These are phyloP conservation scores for Hypoxylon sp. DNA, from an alignment of 2,329 filamentous ascomycete genomes.

Conservation along the genomic window DNA sequence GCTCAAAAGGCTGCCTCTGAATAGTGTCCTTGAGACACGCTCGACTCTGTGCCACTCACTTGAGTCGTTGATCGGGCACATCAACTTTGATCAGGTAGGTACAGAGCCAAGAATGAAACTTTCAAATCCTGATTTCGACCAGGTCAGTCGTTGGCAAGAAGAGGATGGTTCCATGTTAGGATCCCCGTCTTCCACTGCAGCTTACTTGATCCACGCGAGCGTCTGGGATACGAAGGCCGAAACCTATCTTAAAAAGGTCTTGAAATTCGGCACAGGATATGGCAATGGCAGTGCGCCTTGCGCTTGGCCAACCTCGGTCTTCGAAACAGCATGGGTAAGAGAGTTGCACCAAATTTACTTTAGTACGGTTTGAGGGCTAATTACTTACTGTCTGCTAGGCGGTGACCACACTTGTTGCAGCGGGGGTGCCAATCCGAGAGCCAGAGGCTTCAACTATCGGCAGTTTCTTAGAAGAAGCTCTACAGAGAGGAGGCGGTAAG, in stretches of 20 bases:
- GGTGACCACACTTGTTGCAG: conserved; percentile 4
- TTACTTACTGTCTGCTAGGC: neutral
- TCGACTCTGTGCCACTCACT: conserved; percentile 18
- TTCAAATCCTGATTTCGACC: neutral
- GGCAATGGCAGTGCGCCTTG: conserved; percentile 16
- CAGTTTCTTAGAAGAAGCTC: neutral
- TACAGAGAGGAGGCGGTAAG: neutral
- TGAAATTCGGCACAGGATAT: neutral
- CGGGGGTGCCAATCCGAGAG: conserved; percentile 2
- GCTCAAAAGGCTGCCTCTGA: conserved; percentile 1
- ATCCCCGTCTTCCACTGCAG: conserved; percentile 18
- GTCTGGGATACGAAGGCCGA: conserved; percentile 20
- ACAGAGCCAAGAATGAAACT: neutral
- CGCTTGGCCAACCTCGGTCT: conserved; percentile 23
- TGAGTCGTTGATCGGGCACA: conserved; percentile 3
- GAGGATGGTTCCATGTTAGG: conserved; percentile 20
- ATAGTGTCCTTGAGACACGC: neutral
- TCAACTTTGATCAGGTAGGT: conserved; percentile 14
- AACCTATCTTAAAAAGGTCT: conserved; percentile 4
- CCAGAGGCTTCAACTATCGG: neutral
- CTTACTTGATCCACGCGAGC: conserved; percentile 6
- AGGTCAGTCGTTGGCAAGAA: neutral
- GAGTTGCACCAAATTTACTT: too few relatives aligned
- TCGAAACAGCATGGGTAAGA: conserved; percentile 29
- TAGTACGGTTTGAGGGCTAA: too few relatives aligned